Conservation (phyloP, 148 eudicot species). For the Mesembryanthemum crystallinum region DNA sequence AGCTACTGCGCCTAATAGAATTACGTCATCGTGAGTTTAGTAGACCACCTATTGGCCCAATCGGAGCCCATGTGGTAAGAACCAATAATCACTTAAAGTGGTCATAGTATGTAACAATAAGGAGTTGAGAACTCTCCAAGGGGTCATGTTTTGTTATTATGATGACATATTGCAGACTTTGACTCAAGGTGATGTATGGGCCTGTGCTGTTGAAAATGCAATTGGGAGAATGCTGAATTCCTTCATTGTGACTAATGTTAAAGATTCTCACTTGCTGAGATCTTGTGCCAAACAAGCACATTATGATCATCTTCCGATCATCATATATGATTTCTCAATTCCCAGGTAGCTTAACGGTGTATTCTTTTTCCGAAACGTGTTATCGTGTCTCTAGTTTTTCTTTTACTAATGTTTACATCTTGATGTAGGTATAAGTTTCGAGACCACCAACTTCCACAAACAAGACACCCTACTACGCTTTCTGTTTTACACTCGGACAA, state of each 20-base stretch:
- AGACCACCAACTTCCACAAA: slow-evolving; percentile 69
- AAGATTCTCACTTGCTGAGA: slow-evolving; percentile 64
- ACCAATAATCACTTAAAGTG: neutral
- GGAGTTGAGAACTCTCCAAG: neutral
- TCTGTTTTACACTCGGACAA: slow-evolving; percentile 68
- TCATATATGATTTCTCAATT: slow-evolving; percentile 74
- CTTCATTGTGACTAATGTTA: slow-evolving; percentile 86
- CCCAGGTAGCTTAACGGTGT: slow-evolving; percentile 48
- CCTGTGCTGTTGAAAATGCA: slow-evolving; percentile 81
- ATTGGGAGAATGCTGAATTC: slow-evolving; percentile 73
- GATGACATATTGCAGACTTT: slow-evolving; percentile 50
- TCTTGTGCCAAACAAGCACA: slow-evolving; percentile 70
- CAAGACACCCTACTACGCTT: slow-evolving; percentile 67
- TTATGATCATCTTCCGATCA: slow-evolving; percentile 60
- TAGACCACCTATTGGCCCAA: slow-evolving; percentile 90
- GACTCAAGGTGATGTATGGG: slow-evolving; percentile 69
- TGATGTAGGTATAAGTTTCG: slow-evolving; percentile 71
- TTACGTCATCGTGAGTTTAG: slow-evolving; percentile 58
- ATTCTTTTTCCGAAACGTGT: neutral
- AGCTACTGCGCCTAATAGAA: slow-evolving; percentile 74
- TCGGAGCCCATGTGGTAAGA: slow-evolving; percentile 86
- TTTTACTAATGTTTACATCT: slow-evolving; percentile 2
- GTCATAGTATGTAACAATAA: neutral
- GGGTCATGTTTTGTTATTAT: no score
- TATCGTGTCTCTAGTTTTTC: slow-evolving; percentile 3